Evolutionary conservation across 768 basidiomycete species (phyloP).

Genomic region (Termitomyces sp.): DNA sequence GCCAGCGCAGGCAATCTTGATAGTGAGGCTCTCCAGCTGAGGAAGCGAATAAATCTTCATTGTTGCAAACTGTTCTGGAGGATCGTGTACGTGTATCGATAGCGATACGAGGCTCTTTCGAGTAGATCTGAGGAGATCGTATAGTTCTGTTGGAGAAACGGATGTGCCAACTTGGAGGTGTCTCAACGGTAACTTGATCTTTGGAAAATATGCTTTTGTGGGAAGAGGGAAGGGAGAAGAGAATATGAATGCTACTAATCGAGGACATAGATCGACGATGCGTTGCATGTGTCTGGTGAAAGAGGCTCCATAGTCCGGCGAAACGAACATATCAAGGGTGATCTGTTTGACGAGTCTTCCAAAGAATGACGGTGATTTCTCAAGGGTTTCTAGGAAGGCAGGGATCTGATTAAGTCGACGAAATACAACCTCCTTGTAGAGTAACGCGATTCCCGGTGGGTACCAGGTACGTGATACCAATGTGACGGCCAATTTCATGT

Average conservation of each 20-base stretch:
- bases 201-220: conserved; percentile 1
- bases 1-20: neutral
- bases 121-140: neutral
- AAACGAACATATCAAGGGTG: conserved; percentile 8
- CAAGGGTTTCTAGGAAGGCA: conserved; percentile 15
- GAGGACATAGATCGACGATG: conserved; percentile 6
- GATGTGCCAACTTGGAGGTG: neutral
- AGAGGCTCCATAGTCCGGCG: conserved; percentile 5
- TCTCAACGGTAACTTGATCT: conserved; percentile 2
- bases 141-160: neutral
- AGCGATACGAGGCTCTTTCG: conserved; percentile 3
- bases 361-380: conserved; percentile 1
- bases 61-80: neutral
- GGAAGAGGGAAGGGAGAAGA: conserved; percentile 5
- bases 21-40: conserved; percentile 6
- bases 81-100: conserved; percentile 4
- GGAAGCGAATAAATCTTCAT: neutral
- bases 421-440: conserved; percentile 22
- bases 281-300: conserved; percentile 8
- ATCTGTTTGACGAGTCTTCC: conserved; percentile 11
- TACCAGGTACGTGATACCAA: conserved; percentile 23
- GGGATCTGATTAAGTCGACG: conserved; percentile 17
- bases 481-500: conserved; percentile 15
- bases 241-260: neutral
- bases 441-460: conserved; percentile 14